Conservation (phyloP, 202 grass and related monocot species). For the Schoenoplectus triqueter region DNA sequence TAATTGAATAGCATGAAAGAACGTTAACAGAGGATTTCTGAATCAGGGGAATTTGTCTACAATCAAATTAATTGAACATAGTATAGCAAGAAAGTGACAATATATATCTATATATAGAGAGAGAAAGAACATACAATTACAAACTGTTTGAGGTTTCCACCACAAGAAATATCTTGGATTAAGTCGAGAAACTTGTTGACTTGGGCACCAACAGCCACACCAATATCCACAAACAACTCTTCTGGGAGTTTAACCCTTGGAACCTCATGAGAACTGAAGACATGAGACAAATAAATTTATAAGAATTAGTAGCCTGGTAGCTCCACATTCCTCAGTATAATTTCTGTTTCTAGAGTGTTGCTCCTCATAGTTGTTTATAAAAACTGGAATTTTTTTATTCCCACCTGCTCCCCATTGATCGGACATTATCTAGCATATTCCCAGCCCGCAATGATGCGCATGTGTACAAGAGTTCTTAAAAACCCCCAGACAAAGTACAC, state of each 20-base stretch:
- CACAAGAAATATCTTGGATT: slow-evolving; percentile 77
- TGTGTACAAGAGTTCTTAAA: background rate
- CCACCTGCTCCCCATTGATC: background rate
- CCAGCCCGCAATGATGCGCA: background rate
- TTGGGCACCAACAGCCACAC: slow-evolving; percentile 48
- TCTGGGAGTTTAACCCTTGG: slow-evolving; percentile 66
- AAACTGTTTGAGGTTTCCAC: slow-evolving; percentile 68
- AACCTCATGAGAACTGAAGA: slow-evolving; percentile 36
- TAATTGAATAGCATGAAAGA: background rate
- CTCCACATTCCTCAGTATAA: background rate
- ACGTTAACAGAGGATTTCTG: background rate
- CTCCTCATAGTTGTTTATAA: background rate
- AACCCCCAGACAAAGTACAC: background rate
- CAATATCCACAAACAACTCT: slow-evolving; percentile 62
- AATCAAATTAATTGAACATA: background rate
- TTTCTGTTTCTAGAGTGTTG: background rate
- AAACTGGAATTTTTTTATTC: background rate
- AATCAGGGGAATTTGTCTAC: background rate
- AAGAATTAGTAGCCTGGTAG: background rate
- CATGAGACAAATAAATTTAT: slow-evolving; percentile 25
- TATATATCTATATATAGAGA: background rate
- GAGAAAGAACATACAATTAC: slow-evolving; percentile 55
- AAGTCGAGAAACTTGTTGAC: slow-evolving; percentile 52
- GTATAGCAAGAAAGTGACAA: background rate
- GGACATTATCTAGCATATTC: background rate